Conservation (phyloP, 2,329 filamentous ascomycete species). For the Nakataea oryzae region DNA sequence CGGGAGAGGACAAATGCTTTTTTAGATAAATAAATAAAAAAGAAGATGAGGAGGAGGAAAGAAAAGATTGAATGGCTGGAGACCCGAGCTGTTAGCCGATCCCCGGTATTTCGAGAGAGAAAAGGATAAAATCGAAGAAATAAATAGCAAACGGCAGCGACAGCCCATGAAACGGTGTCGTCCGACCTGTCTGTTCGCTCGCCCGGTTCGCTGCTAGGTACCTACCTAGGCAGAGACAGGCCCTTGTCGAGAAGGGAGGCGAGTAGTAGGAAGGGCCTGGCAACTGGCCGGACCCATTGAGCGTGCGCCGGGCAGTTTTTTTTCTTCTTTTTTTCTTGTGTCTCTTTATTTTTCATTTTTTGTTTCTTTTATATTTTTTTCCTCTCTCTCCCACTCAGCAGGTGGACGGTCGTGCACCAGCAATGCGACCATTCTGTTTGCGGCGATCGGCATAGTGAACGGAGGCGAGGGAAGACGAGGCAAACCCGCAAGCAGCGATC, state of each 20-base stretch:
- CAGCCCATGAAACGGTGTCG: neutral
- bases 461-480: neutral
- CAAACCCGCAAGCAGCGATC: too few relatives aligned
- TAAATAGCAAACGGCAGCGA: neutral
- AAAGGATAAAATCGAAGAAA: neutral
- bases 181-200: neutral
- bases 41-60: neutral
- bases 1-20: too few relatives aligned
- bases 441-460: neutral
- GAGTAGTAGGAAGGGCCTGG: neutral
- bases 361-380: too few relatives aligned
- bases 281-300: neutral
- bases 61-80: neutral
- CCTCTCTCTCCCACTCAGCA: too few relatives aligned
- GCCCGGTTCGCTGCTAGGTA: neutral
- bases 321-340: too few relatives aligned
- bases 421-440: neutral
- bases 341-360: too few relatives aligned
- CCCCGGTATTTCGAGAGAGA: neutral
- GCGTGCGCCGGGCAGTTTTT: neutral
- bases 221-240: neutral
- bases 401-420: too few relatives aligned
- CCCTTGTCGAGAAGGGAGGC: neutral
- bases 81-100: neutral
- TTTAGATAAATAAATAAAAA: neutral